These are phyloP conservation scores for Pseudogymnoascus pannorum DNA, from an alignment of 2,329 filamentous ascomycete species.

Conservation along the genomic window DNA sequence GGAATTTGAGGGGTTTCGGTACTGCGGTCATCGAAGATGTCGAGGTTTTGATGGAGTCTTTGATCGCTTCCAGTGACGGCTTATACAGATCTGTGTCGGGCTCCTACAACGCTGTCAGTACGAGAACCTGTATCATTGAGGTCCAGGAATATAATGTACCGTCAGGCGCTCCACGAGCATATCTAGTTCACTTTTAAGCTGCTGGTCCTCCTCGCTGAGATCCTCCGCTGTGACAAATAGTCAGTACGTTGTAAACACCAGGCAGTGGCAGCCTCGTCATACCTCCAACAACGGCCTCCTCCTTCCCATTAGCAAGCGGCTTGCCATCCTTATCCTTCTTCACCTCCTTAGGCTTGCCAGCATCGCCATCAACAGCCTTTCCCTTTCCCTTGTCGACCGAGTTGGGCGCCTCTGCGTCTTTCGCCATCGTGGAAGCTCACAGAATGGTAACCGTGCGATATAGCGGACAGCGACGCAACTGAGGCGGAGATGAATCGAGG, in stretches of 20 bases:
- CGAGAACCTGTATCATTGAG: background rate
- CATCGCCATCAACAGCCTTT: conserved; percentile 66
- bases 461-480: conserved; percentile 2
- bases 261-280: conserved; percentile 13
- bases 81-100: conserved; percentile 82
- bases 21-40: conserved; percentile 99
- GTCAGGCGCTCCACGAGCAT: conserved; percentile 95
- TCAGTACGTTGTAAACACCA: conserved; percentile 29
- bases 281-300: conserved; percentile 54
- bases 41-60: conserved; percentile 96
- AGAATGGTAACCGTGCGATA: conserved; percentile 5
- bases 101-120: conserved; percentile 51
- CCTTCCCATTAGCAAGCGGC: conserved; percentile 63
- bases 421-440: conserved; percentile 62
- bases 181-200: conserved; percentile 95
- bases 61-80: conserved; percentile 89
- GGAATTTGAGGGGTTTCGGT: conserved; percentile 95
- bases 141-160: conserved; percentile 41
- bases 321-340: conserved; percentile 65
- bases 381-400: conserved; percentile 92
- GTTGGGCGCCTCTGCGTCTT: conserved; percentile 82
- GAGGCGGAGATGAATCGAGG: background rate
- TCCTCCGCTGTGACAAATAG: conserved; percentile 56
- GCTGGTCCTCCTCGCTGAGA: conserved; percentile 94
- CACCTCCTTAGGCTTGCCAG: conserved; percentile 51